Conservation (phyloP, 805 yeast species). For the Komagataella mondaviorum region DNA sequence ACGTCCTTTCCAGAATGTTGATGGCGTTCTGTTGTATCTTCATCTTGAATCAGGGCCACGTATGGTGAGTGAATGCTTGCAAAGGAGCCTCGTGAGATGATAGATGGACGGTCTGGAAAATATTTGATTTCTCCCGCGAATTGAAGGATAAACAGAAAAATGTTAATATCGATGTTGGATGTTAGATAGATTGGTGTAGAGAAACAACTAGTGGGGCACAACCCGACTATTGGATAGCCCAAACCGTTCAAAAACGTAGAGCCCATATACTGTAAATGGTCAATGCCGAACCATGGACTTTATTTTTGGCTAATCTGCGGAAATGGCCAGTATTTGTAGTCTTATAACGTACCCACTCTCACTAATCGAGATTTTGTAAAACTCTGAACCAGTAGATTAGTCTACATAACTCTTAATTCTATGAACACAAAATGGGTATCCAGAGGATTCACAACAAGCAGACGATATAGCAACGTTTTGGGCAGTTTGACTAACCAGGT, state of each 20-base stretch:
- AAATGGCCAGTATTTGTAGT: too few species aligned
- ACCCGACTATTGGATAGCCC: too few species aligned
- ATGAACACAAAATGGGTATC: neutral
- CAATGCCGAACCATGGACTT: neutral
- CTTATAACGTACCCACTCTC: neutral
- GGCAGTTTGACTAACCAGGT: neutral
- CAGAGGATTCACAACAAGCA: neutral
- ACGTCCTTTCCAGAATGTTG: conserved; percentile 67
- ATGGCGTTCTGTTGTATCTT: conserved; percentile 69
- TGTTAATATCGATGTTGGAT: neutral
- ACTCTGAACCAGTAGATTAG: neutral
- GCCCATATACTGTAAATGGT: too few species aligned
- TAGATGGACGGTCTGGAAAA: neutral
- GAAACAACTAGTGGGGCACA: too few species aligned
- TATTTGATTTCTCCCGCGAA: neutral
- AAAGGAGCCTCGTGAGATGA: neutral
- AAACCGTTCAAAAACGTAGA: too few species aligned
- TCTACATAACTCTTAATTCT: neutral
- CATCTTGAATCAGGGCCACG: conserved; percentile 21
- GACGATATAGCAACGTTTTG: neutral
- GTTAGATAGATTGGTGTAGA: neutral
- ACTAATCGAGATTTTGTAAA: neutral
- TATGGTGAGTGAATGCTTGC: neutral
- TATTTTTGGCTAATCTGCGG: too few species aligned
- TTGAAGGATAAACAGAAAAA: neutral